Evolutionary conservation across 371 early-diverging fungal species (phyloP).

Genomic region (Phascolomyces articulosus): DNA sequence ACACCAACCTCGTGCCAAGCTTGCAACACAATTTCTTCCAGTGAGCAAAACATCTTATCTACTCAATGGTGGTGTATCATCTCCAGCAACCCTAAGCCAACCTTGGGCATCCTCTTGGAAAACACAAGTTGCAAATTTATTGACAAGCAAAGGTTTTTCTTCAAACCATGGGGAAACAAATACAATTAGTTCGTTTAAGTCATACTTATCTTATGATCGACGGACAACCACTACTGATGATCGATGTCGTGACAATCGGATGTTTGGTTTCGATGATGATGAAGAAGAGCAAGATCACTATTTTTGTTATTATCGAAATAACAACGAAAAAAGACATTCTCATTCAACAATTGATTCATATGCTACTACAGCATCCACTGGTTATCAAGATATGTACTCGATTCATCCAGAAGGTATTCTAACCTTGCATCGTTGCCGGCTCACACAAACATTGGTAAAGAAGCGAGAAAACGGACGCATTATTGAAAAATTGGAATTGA

Average conservation of each 20-base stretch:
- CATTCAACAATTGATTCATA: slow-evolving; percentile 3
- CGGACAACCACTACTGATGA: neutral
- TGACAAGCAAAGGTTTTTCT: neutral
- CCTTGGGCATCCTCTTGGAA: neutral
- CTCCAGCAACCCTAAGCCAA: neutral
- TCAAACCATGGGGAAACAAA: neutral
- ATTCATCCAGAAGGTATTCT: slow-evolving; percentile 59
- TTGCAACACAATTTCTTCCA: slow-evolving; percentile 38
- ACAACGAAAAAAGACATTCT: slow-evolving; percentile 29
- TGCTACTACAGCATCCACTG: slow-evolving; percentile 30
- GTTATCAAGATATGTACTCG: slow-evolving; percentile 59
- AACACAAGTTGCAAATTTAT: neutral
- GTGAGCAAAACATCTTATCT: slow-evolving; percentile 28
- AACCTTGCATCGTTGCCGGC: slow-evolving; percentile 61
- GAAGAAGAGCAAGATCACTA: slow-evolving; percentile 19
- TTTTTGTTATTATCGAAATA: neutral
- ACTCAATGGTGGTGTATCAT: slow-evolving; percentile 3
- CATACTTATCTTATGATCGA: neutral
- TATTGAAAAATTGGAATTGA: slow-evolving; percentile 51
- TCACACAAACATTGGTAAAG: slow-evolving; percentile 47
- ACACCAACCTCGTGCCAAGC: neutral
- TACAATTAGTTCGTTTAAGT: neutral
- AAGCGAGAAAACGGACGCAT: slow-evolving; percentile 51
- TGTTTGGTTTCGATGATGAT: slow-evolving; percentile 58
- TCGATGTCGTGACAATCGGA: neutral